A percentile compares a stretch with the other conserved stretches of the same genome.
Evolutionary conservation across 2,329 filamentous ascomycete genomes (phyloP).

Genomic region (Claviceps pazoutovae): DNA sequence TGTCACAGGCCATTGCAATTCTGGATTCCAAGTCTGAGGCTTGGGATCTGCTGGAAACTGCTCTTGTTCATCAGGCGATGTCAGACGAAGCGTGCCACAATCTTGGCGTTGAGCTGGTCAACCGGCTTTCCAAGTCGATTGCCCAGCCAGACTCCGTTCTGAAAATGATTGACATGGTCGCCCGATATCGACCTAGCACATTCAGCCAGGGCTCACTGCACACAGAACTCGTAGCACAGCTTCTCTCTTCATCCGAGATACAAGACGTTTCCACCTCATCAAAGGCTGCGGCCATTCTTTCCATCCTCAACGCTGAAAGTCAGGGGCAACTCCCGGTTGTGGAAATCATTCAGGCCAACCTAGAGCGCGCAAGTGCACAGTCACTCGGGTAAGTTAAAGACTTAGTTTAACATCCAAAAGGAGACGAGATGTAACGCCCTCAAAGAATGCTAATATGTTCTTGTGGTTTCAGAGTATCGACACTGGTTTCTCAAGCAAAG

Average conservation of each 20-base stretch:
- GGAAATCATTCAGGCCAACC: constrained; percentile 39
- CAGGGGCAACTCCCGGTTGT: constrained; percentile 31
- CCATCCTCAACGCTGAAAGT: constrained; percentile 30
- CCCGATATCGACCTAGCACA: constrained; percentile 28
- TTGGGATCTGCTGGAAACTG: constrained; percentile 35
- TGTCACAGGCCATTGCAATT: constrained; percentile 25
- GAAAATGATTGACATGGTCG: constrained; percentile 33
- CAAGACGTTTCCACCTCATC: constrained; percentile 24
- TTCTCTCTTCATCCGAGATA: constrained; percentile 41
- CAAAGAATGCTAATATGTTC: background rate
- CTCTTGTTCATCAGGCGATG: constrained; percentile 29
- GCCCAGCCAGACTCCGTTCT: constrained; percentile 20
- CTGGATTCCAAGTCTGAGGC: constrained; percentile 18
- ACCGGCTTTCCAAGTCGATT: constrained; percentile 19
- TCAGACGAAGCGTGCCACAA: constrained; percentile 19
- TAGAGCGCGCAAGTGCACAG: constrained; percentile 32
- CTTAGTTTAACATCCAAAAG: background rate
- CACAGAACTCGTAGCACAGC: constrained; percentile 34
- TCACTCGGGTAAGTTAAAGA: constrained; percentile 37
- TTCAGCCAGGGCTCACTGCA: constrained; percentile 31
- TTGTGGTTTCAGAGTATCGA: constrained; percentile 29
- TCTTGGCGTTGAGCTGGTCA: constrained; percentile 22
- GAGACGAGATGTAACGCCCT: background rate
- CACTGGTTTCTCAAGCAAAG: constrained; percentile 33
- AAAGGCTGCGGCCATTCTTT: constrained; percentile 28